Percentiles rank a stretch among this genome's conserved stretches.
Evolutionary conservation across 2,329 filamentous ascomycete species (phyloP).

Genomic region (Penicillium sp.): DNA sequence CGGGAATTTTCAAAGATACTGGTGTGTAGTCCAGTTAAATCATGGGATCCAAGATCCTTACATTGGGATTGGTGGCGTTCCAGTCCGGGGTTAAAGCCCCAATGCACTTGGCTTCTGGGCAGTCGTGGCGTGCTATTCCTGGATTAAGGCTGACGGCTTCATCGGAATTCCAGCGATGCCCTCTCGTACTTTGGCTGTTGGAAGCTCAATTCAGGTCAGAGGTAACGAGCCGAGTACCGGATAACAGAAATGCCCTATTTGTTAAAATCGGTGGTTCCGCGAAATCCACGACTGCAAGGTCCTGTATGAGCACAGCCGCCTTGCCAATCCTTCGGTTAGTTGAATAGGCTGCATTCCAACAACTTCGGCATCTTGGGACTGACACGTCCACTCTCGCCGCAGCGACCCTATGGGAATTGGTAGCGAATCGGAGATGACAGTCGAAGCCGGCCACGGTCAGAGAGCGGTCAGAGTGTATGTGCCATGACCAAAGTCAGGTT

Average conservation of each 20-base stretch:
- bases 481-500: not conserved
- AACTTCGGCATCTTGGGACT: conserved; percentile 15
- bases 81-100: conserved; percentile 9
- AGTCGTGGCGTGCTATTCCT: conserved; percentile 7
- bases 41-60: conserved; percentile 2
- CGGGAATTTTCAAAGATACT: conserved; percentile 5
- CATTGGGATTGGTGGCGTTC: conserved; percentile 14
- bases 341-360: conserved; percentile 14
- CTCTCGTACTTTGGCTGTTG: conserved; percentile 5
- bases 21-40: conserved; percentile 5
- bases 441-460: not conserved
- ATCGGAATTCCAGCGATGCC: not conserved
- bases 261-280: conserved; percentile 1
- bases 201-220: not conserved
- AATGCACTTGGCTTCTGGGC: not conserved
- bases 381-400: not conserved
- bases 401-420: not conserved
- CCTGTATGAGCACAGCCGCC: conserved; percentile 5
- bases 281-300: conserved; percentile 14
- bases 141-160: not conserved
- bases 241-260: not conserved
- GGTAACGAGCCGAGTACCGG: not conserved
- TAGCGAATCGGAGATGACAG: not conserved
- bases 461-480: not conserved
- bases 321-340: conserved; percentile 13